Conservation (phyloP, 2,329 filamentous ascomycete species). For the Exophiala oligosperma region DNA sequence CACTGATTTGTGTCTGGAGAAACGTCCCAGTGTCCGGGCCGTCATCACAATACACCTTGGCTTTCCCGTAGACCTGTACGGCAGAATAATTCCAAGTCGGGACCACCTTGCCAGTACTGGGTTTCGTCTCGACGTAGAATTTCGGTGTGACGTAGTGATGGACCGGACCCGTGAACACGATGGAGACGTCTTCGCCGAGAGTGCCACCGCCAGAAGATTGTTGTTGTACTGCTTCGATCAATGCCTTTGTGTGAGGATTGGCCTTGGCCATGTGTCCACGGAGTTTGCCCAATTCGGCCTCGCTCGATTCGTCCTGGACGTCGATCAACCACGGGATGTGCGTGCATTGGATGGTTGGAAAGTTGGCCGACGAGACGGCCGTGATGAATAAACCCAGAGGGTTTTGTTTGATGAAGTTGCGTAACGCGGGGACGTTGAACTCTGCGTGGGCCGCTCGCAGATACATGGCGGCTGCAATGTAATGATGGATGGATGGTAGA, state of each 20-base stretch:
- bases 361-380: slow-evolving; percentile 52
- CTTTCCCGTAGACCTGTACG: slow-evolving; percentile 62
- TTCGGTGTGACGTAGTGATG: slow-evolving; percentile 69
- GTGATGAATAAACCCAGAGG: slow-evolving; percentile 65
- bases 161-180: slow-evolving; percentile 60
- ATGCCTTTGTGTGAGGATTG: slow-evolving; percentile 64
- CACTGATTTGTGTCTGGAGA: slow-evolving; percentile 53
- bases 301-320: slow-evolving; percentile 38
- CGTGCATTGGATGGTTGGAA: slow-evolving; percentile 57
- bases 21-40: slow-evolving; percentile 47
- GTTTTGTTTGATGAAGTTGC: slow-evolving; percentile 58
- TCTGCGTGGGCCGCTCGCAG: slow-evolving; percentile 58
- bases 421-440: slow-evolving; percentile 48
- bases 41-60: slow-evolving; percentile 53
- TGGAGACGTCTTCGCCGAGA: slow-evolving; percentile 55
- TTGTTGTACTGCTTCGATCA: slow-evolving; percentile 50
- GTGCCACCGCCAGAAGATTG: slow-evolving; percentile 6
- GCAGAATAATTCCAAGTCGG: slow-evolving; percentile 72
- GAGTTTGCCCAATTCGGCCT: slow-evolving; percentile 45
- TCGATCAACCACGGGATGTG: slow-evolving; percentile 64
- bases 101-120: slow-evolving; percentile 63
- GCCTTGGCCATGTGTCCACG: slow-evolving; percentile 62
- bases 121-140: slow-evolving; percentile 68
- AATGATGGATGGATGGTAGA: background rate
- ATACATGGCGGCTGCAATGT: slow-evolving; percentile 50